phyloP scores from a whole-genome alignment of 148 eudicot species.

The Spergularia marina region DNA sequence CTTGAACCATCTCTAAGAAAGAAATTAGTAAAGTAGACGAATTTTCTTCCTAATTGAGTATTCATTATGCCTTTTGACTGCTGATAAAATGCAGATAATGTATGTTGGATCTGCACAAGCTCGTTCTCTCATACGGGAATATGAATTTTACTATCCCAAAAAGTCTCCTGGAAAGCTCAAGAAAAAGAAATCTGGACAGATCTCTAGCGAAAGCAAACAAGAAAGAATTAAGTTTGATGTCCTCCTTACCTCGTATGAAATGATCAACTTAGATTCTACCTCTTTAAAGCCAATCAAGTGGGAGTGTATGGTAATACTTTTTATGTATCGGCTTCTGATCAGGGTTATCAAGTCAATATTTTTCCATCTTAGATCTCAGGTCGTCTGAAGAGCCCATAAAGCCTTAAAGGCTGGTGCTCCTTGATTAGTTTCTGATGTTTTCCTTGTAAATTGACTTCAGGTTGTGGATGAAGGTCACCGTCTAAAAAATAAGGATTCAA shows the following conservation, averaged over 20 bases:
- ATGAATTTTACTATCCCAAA: constrained; percentile 88
- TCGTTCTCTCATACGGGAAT: constrained; percentile 68
- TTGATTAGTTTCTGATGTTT: constrained; percentile 15
- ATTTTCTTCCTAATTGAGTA: constrained; percentile 5
- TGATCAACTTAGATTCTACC: constrained; percentile 75
- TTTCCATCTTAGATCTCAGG: not conserved
- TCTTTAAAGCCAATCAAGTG: constrained; percentile 88
- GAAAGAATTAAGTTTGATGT: constrained; percentile 93
- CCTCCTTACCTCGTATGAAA: constrained; percentile 91
- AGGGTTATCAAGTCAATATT: not conserved
- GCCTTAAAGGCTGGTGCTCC: not conserved
- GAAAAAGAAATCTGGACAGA: constrained; percentile 76
- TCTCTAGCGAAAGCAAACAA: constrained; percentile 67
- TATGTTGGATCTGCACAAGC: constrained; percentile 91
- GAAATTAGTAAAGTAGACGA: not conserved
- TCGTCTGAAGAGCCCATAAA: not conserved
- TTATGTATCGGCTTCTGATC: constrained; percentile 2
- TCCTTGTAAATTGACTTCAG: constrained; percentile 39
- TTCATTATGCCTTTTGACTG: constrained; percentile 7
- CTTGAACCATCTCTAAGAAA: not conserved
- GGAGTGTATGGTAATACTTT: constrained; percentile 82
- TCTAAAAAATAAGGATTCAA: constrained; percentile 96
- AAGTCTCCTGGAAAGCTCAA: constrained; percentile 54
- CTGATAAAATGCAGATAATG: constrained; percentile 64
- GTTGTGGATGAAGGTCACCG: constrained; percentile 99